A percentile compares a stretch with the other conserved stretches of the same genome.
Evolutionary conservation across 148 eudicot genomes (phyloP).

Genomic region (Rhododendron williamsianum): DNA sequence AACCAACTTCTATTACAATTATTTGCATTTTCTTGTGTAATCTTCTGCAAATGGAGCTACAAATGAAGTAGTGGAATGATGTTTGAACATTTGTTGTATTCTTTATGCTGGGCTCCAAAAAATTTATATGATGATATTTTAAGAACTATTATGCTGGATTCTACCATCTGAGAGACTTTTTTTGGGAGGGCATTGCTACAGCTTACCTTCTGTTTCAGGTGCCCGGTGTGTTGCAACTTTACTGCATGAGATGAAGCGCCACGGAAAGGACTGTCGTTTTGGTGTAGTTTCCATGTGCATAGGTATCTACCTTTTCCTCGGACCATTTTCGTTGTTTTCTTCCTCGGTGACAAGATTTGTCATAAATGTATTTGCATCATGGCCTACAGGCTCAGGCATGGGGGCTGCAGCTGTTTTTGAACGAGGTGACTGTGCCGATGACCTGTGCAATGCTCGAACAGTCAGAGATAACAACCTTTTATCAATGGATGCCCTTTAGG

Average conservation of each 20-base stretch:
- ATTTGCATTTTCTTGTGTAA: too few relatives aligned
- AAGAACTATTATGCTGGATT: too few relatives aligned
- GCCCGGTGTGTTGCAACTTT: slow-evolving; percentile 81
- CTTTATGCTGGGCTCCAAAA: too few relatives aligned
- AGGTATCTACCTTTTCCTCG: slow-evolving; percentile 24
- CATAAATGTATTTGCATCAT: neutral
- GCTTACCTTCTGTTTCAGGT: slow-evolving; percentile 31
- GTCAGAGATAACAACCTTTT: slow-evolving; percentile 2
- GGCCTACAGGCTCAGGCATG: slow-evolving; percentile 72
- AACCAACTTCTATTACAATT: too few relatives aligned
- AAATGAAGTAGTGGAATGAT: neutral
- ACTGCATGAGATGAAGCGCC: slow-evolving; percentile 83
- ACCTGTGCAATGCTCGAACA: slow-evolving; percentile 21
- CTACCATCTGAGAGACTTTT: too few relatives aligned
- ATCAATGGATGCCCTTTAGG: slow-evolving; percentile 18
- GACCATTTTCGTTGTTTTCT: neutral
- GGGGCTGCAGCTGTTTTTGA: slow-evolving; percentile 95
- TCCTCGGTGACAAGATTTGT: neutral
- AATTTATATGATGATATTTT: too few relatives aligned
- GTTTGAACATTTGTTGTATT: too few relatives aligned
- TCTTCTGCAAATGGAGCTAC: too few relatives aligned
- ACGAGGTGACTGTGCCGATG: slow-evolving; percentile 63
- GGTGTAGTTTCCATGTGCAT: slow-evolving; percentile 93
- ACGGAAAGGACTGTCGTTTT: slow-evolving; percentile 67
- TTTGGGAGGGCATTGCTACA: too few relatives aligned